Conservation (phyloP, 306 rosid genomes). For the Cucurbita maxima region DNA sequence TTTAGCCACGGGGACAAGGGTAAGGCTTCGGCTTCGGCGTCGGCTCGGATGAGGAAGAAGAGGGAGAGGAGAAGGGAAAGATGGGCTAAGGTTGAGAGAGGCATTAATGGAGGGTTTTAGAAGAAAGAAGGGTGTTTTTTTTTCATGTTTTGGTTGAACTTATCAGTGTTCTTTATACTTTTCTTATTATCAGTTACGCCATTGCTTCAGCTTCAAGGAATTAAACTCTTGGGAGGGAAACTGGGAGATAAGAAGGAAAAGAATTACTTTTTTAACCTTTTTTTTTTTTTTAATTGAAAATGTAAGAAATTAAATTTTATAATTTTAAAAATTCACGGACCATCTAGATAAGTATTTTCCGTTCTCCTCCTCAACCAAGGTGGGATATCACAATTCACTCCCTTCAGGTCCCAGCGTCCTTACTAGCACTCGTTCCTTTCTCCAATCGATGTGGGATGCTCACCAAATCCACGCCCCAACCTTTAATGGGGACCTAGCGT, state of each 20-base stretch:
- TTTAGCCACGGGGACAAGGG: neutral
- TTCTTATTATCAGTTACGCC: neutral
- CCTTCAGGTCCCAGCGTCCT: too few relatives aligned
- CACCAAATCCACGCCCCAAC: too few relatives aligned
- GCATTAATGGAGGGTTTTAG: neutral
- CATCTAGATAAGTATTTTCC: too few relatives aligned
- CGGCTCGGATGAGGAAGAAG: neutral
- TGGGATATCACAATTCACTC: too few relatives aligned
- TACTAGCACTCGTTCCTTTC: too few relatives aligned
- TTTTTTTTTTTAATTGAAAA: too few relatives aligned
- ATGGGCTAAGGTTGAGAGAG: neutral
- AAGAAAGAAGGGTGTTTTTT: neutral
- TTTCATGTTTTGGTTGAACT: neutral
- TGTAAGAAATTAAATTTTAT: too few relatives aligned
- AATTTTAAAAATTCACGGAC: too few relatives aligned
- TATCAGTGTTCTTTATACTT: neutral
- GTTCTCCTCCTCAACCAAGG: too few relatives aligned
- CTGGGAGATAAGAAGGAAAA: neutral
- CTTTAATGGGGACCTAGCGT: too few relatives aligned
- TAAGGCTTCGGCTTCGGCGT: neutral
- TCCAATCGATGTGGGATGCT: too few relatives aligned
- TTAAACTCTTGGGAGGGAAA: neutral
- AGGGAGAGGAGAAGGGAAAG: neutral
- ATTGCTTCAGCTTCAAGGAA: neutral
- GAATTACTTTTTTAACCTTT: too few relatives aligned